Evolutionary conservation across 768 basidiomycete species (phyloP).

Genomic region (Wakefieldia striispora): DNA sequence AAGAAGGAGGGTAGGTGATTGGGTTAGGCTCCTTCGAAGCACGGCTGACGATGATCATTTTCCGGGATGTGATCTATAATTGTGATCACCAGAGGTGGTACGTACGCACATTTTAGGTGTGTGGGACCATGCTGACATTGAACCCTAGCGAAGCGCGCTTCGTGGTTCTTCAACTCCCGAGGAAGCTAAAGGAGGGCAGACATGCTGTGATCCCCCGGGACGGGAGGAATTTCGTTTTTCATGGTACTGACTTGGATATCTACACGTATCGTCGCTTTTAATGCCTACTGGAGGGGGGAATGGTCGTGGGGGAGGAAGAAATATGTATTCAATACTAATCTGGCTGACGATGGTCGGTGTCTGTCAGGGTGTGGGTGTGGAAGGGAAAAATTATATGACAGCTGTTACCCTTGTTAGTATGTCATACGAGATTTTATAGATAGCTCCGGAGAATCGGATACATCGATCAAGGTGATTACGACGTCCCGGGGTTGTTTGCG

Average conservation of each 20-base stretch:
- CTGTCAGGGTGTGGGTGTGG: constrained; percentile 21
- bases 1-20: constrained; percentile 64
- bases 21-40: constrained; percentile 11
- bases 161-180: constrained; percentile 91
- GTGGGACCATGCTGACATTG: constrained; percentile 28
- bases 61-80: constrained; percentile 13
- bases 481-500: constrained; percentile 5
- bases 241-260: constrained; percentile 21
- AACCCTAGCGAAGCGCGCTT: constrained; percentile 77
- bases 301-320: constrained; percentile 7
- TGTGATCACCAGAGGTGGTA: constrained; percentile 34
- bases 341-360: constrained; percentile 12
- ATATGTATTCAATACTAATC: constrained; percentile 28
- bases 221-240: constrained; percentile 12
- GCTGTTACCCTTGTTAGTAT: constrained; percentile 20
- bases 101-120: constrained; percentile 17
- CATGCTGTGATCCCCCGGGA: constrained; percentile 12
- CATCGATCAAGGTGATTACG: constrained; percentile 16
- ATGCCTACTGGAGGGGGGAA: constrained; percentile 18
- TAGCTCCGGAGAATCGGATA: constrained; percentile 17
- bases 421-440: constrained; percentile 16
- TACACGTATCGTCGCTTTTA: constrained; percentile 29
- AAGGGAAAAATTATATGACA: constrained; percentile 21
- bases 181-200: constrained; percentile 37
- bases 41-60: constrained; percentile 14